These are phyloP conservation scores for Ophiorrhiza pumila DNA, from an alignment of 257 asterid species.

Conservation along the genomic window DNA sequence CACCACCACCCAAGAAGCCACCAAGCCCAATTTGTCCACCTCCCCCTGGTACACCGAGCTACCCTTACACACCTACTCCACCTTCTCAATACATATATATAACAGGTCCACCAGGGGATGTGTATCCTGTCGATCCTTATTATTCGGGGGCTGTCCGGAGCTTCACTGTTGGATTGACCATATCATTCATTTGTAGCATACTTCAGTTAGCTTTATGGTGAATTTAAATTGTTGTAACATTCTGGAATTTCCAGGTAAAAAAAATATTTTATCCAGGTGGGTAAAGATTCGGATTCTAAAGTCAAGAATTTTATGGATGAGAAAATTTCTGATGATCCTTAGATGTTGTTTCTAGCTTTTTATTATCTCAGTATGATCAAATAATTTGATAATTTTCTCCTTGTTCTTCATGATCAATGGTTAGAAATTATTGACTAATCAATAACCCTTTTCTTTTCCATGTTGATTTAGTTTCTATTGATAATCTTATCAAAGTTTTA, in stretches of 20 bases:
- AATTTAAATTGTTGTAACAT: background rate
- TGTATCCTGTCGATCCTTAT: conserved; percentile 42
- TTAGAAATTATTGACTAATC: background rate
- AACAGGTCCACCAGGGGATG: conserved; percentile 67
- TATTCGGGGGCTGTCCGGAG: conserved; percentile 9
- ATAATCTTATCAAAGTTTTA: conserved; percentile 10
- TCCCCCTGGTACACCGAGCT: conserved; percentile 38
- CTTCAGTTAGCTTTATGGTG: conserved; percentile 20
- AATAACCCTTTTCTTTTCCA: background rate
- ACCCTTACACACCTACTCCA: conserved; percentile 39
- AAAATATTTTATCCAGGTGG: background rate
- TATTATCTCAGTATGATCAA: background rate
- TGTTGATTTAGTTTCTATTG: background rate
- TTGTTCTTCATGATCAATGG: background rate
- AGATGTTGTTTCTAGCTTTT: conserved; percentile 3
- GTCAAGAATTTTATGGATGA: conserved; percentile 2
- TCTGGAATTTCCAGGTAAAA: conserved; percentile 1
- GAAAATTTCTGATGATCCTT: conserved; percentile 3
- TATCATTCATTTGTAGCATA: conserved; percentile 17
- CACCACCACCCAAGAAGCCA: conserved; percentile 34
- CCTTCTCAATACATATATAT: conserved; percentile 56
- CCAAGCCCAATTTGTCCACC: conserved; percentile 58
- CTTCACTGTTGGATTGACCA: conserved; percentile 27
- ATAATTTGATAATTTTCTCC: background rate
- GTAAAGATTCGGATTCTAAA: background rate